Evolutionary conservation across 1,284 basidiomycete species (phyloP).

Genomic region (Puccinia brachypodii): DNA sequence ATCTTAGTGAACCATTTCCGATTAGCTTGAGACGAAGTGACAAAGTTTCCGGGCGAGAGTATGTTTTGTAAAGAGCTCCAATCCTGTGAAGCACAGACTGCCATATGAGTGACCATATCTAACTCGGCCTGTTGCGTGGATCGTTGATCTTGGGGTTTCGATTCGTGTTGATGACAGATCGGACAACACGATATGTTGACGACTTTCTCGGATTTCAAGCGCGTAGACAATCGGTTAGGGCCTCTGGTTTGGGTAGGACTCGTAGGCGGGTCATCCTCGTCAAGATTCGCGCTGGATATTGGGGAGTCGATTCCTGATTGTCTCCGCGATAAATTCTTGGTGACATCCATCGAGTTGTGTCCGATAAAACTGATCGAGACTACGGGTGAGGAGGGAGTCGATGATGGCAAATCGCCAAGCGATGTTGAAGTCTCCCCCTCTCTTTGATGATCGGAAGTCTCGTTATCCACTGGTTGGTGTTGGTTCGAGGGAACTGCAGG

Average conservation of each 20-base stretch:
- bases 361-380: constrained; percentile 33
- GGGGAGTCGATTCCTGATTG: neutral
- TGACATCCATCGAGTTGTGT: constrained; percentile 17
- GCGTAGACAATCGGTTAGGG: neutral
- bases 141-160: constrained; percentile 79
- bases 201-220: constrained; percentile 66
- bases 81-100: constrained; percentile 84
- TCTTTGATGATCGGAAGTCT: too few species aligned
- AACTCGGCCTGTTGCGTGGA: too few species aligned
- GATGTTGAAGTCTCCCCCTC: neutral
- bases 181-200: constrained; percentile 95
- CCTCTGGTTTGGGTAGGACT: neutral
- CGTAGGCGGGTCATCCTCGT: neutral
- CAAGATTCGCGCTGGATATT: neutral
- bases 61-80: constrained; percentile 76
- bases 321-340: neutral
- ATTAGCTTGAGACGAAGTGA: constrained; percentile 92
- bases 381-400: neutral
- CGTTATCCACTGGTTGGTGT: neutral
- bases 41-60: constrained; percentile 83
- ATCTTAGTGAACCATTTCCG: constrained; percentile 94
- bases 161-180: constrained; percentile 80
- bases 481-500: neutral
- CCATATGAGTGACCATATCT: constrained; percentile 68
- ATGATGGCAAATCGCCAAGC: neutral